Evolutionary conservation across 768 basidiomycete species (phyloP).

Genomic region (Dentipellis sp.): DNA sequence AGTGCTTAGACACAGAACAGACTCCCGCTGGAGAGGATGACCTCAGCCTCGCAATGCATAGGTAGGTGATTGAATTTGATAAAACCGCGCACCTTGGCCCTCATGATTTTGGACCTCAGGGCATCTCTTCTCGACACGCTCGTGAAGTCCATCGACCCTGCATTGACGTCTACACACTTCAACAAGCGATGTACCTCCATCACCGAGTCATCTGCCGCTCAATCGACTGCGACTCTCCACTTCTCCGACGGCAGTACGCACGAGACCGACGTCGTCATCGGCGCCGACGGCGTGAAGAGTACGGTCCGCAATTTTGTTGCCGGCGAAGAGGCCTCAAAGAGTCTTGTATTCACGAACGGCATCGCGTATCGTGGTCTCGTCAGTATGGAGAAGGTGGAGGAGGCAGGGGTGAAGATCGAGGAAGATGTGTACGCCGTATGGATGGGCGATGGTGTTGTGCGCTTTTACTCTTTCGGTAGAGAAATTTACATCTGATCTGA

Average conservation of each 20-base stretch:
- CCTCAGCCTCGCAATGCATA: not conserved
- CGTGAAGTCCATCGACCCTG: conserved; percentile 32
- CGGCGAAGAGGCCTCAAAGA: conserved; percentile 16
- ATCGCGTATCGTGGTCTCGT: conserved; percentile 43
- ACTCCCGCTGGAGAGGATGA: not conserved
- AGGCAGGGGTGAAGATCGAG: conserved; percentile 31
- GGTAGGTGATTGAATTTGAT: not conserved
- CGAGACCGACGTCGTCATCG: conserved; percentile 39
- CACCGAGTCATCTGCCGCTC: conserved; percentile 12
- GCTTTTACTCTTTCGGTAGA: not conserved
- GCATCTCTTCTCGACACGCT: conserved; percentile 36
- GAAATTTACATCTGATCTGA: not conserved
- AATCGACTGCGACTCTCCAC: conserved; percentile 22
- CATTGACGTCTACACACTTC: conserved; percentile 30
- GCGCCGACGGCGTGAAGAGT: conserved; percentile 29
- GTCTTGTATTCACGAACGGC: conserved; percentile 29
- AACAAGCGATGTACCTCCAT: conserved; percentile 34
- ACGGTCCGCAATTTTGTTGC: conserved; percentile 30
- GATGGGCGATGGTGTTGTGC: conserved; percentile 36
- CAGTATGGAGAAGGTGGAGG: conserved; percentile 27
- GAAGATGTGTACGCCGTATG: conserved; percentile 28
- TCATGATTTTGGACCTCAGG: not conserved
- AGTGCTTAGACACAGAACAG: not conserved
- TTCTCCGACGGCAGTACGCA: conserved; percentile 41
- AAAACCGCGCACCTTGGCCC: not conserved